Base-by-base conservation (phyloP, 2,329 filamentous ascomycete genomes). In the Fusarium sp. region DNA sequence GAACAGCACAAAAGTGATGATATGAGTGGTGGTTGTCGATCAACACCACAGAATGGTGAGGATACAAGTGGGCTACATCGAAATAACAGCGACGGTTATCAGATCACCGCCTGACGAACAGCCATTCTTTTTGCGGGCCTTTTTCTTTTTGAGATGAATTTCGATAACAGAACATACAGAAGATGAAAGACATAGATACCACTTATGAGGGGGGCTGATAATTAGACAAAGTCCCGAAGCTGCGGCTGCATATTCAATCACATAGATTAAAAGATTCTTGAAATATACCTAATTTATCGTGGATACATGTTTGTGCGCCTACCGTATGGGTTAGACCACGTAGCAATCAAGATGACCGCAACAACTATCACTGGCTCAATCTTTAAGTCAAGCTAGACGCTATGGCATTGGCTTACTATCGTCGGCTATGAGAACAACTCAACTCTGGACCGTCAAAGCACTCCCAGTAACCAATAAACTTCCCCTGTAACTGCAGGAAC, bases 161-260 rank as follows among this genome's bases (percentile, higher is more conserved):
- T 48, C 56, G 55, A 71, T 29, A 44, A 52, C 25, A 64, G 37
- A 54, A 35, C 37, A 41, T 45, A 46, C 16, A 35, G 33, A 57
- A 64, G 42, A 41, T 49, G 27, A 52, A 55, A 65, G 46, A 66
- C 52, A 59, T 69, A 69, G 63, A 76, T 74, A 72, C 71, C 68
- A 75, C 63, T 33, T 41, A 69, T 33, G 27, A 65, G 46, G 62
- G 57, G 57, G 65, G 65, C 55, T 51, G 37, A 64, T 69, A 42
- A 37, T 52, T 48, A 70, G 70, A 73, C 52, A 29, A 63, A 41
- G 44, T 54, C 52, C 25, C 45, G 35, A 45, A 33, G 52, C 19
- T 21, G 56, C 46, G 57, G 44, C 29, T 46, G 27, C 33, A 33
- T 42, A 33, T 60, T 44, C 57, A 31, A 59, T 29, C 44, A 41